These are phyloP conservation scores for Suhomyces sp. DNA, from an alignment of 805 yeast genomes.

Conservation along the genomic window DNA sequence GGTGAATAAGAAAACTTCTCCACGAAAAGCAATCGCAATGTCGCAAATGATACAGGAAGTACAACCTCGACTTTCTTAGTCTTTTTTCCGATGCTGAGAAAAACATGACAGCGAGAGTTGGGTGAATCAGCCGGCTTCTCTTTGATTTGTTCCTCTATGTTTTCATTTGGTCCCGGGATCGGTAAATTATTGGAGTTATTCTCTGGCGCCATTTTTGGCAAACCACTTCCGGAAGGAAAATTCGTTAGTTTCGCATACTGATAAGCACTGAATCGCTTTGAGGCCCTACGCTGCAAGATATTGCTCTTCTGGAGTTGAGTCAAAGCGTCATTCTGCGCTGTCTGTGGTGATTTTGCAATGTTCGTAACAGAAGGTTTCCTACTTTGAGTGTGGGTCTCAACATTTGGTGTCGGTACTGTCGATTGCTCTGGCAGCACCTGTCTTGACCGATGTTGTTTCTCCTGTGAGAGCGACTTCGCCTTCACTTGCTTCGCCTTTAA, in stretches of 20 bases:
- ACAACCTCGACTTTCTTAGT: conserved; percentile 53
- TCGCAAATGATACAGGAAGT: conserved; percentile 48
- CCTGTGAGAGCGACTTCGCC: conserved; percentile 39
- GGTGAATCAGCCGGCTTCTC: conserved; percentile 5
- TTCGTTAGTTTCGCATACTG: conserved; percentile 77
- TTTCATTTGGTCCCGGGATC: not conserved
- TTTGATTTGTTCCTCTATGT: not conserved
- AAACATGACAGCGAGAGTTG: conserved; percentile 26
- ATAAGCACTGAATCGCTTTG: conserved; percentile 89
- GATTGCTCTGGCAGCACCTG: conserved; percentile 12
- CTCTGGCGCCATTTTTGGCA: conserved; percentile 11
- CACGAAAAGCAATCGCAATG: conserved; percentile 69
- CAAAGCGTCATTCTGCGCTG: conserved; percentile 52
- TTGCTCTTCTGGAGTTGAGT: conserved; percentile 78
- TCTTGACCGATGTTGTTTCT: conserved; percentile 13
- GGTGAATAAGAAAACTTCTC: conserved; percentile 87
- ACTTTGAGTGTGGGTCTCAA: conserved; percentile 1
- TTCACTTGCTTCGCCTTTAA: conserved; percentile 74
- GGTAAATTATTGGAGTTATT: not conserved
- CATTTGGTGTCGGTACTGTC: not conserved
- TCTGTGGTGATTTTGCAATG: not conserved
- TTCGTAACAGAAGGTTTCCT: conserved; percentile 2
- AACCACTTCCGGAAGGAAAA: conserved; percentile 14
- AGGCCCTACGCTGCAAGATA: conserved; percentile 85
- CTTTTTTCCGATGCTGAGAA: conserved; percentile 48